Base-by-base conservation (phyloP, 495 filamentous ascomycete genomes). In the Penicillium lagena region DNA sequence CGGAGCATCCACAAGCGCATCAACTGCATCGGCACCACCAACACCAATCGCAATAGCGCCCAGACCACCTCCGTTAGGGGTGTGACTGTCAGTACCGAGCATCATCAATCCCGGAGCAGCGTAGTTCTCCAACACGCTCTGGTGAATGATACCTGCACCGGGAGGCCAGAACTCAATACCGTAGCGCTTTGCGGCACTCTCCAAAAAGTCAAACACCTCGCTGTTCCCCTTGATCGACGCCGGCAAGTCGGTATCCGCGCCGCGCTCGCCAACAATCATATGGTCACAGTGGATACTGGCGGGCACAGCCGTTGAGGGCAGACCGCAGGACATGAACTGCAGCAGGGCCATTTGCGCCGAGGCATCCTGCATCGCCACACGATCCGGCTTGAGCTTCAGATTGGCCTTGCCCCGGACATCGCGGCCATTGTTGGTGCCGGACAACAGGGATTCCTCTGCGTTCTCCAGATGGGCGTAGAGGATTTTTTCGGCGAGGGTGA, bases 121-220 rank as follows among this genome's bases (percentile, higher is more conserved):
- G 60, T 98, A 98, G 68, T 97, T 97, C 74, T 98, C 93, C 54
- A 98, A 71, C 35, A 98, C 93, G 46, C 87, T 94, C 76, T 98
- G 93, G 70, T 98, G 93, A 51, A 98, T 98, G 47, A 98, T 98
- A 47, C 93, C 93, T n/a, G 93, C 93, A 41, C 94, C 94, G 0
- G 93, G 93, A 2, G 93, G 88, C 93, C 93, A 98, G 65, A 98
- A 98, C 62, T 96, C 91, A 52, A 98, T 96, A 15, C 93, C 93
- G 60, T 96, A 98, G 55, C 90, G 93, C 75, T 89, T 91, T 7
- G 86, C 85, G 1, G 93, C 93, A 36, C 86, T 93, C 71, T 95
- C 91, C 40, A 98, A 62, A 66, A 97, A 98, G 66, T 98, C 89
- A 59, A 95, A 98, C 4, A 98, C 90, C 71, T 98, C 93, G 62